A percentile compares a stretch with the other conserved stretches of the same genome.
phyloP scores from a whole-genome alignment of 805 yeast species.

The Saccharomycopsis oosterbeekiorum region DNA sequence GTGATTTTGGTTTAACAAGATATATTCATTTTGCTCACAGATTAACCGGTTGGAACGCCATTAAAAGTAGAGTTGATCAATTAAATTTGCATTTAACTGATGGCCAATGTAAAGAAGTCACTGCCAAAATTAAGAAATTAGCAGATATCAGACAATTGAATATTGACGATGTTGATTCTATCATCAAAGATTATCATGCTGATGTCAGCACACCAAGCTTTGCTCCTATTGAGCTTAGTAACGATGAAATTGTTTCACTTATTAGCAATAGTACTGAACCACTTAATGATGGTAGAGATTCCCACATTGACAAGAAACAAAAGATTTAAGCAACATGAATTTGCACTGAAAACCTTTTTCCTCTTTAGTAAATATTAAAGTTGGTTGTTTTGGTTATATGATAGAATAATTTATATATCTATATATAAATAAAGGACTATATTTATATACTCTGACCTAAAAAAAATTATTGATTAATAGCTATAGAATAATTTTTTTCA shows the following conservation, averaged over 20 bases:
- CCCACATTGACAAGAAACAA: neutral
- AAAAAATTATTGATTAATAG: too few species aligned
- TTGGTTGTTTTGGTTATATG: neutral
- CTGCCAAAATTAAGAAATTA: constrained; percentile 81
- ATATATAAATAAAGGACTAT: neutral
- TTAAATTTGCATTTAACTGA: constrained; percentile 83
- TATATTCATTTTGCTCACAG: constrained; percentile 97
- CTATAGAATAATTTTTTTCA: too few species aligned
- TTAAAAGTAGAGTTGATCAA: constrained; percentile 96
- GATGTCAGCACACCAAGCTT: constrained; percentile 50
- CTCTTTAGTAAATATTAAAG: neutral
- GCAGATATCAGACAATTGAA: constrained; percentile 93
- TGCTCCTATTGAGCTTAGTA: constrained; percentile 20
- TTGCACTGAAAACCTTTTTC: neutral
- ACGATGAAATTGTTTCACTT: constrained; percentile 10
- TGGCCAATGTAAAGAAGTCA: constrained; percentile 91
- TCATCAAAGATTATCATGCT: constrained; percentile 87
- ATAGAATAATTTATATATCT: neutral
- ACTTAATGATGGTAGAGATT: neutral
- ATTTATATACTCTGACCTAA: too few species aligned
- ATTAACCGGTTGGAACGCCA: constrained; percentile 98
- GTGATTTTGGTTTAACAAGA: constrained; percentile 91
- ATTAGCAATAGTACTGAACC: constrained; percentile 1
- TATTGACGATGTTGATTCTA: constrained; percentile 95
- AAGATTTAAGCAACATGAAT: neutral